These are phyloP conservation scores for Candida pseudoglaebosa DNA, from an alignment of 805 yeast genomes.

Conservation along the genomic window DNA sequence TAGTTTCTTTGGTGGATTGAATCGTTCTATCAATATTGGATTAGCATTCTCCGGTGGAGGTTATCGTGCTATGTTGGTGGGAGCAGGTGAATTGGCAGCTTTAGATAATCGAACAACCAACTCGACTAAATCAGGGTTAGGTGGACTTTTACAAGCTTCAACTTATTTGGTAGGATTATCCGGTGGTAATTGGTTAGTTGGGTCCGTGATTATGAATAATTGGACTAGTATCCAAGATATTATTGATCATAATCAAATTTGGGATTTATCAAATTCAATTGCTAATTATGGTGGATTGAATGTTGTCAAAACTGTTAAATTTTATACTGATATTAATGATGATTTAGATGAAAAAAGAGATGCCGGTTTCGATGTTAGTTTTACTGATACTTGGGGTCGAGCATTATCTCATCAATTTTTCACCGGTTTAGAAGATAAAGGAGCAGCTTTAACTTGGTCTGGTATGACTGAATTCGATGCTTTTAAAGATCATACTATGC, in stretches of 20 bases:
- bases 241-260: conserved; percentile 36
- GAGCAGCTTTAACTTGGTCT: conserved; percentile 27
- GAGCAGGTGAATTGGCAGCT: conserved; percentile 41
- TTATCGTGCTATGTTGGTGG: conserved; percentile 36
- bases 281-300: conserved; percentile 62
- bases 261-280: conserved; percentile 65
- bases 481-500: conserved; percentile 31
- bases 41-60: conserved; percentile 38
- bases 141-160: conserved; percentile 38
- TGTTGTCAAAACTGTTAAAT: conserved; percentile 41
- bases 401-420: conserved; percentile 32
- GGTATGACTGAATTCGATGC: conserved; percentile 19
- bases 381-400: conserved; percentile 41
- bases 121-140: conserved; percentile 27
- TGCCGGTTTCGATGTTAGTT: conserved; percentile 31
- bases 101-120: conserved; percentile 32
- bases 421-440: conserved; percentile 20
- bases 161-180: conserved; percentile 72
- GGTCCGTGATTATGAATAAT: conserved; percentile 28
- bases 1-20: conserved; percentile 26
- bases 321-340: conserved; percentile 37
- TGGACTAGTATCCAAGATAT: conserved; percentile 32
- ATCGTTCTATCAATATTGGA: conserved; percentile 30
- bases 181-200: conserved; percentile 56
- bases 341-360: conserved; percentile 24